Conservation (phyloP, 176 grass and related monocot species). For the Chloris gayana region DNA sequence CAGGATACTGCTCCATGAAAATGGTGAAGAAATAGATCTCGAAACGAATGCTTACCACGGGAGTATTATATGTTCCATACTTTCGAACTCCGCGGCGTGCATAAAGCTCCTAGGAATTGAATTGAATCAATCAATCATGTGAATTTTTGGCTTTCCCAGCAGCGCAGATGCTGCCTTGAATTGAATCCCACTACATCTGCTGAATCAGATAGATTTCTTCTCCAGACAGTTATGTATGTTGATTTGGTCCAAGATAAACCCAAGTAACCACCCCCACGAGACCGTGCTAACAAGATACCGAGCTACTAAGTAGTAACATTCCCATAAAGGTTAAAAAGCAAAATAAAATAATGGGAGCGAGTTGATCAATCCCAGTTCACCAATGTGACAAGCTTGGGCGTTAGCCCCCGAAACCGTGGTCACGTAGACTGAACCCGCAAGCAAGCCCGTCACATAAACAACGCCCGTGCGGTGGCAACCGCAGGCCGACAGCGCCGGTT, state of each 20-base stretch:
- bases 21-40: no score
- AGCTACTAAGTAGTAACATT: background rate
- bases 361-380: constrained; percentile 27
- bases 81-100: no score
- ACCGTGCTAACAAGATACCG: background rate
- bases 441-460: constrained; percentile 21
- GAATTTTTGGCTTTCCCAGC: no score
- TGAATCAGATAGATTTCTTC: background rate
- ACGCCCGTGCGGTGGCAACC: constrained; percentile 32
- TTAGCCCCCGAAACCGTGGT: constrained; percentile 10
- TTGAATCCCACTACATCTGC: background rate
- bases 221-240: background rate
- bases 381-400: constrained; percentile 40
- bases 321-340: background rate
- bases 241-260: background rate
- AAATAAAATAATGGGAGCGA: background rate
- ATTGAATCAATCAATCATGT: no score
- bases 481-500: constrained; percentile 21
- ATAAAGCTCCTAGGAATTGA: no score
- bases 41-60: no score
- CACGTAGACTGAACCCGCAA: constrained; percentile 27
- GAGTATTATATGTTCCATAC: no score
- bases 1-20: no score
- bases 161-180: no score
- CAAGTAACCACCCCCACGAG: constrained; percentile 1